Evolutionary conservation across 2,329 filamentous ascomycete genomes (phyloP).

Genomic region (Stenocarpella maydis): DNA sequence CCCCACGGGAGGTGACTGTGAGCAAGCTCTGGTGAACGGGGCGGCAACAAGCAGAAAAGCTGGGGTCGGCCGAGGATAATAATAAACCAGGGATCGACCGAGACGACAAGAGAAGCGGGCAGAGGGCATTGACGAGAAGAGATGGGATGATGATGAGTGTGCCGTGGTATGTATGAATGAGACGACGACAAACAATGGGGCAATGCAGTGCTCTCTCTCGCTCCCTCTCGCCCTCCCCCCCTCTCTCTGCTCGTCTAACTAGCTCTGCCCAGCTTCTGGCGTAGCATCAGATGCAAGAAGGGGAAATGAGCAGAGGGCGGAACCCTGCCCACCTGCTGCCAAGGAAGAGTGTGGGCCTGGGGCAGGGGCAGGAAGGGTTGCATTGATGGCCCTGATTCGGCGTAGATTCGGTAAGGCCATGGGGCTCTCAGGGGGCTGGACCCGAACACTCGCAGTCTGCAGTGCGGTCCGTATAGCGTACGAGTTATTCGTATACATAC

Average conservation of each 20-base stretch:
- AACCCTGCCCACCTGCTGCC: slow-evolving; percentile 19
- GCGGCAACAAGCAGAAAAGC: no score
- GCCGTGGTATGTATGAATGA: not conserved
- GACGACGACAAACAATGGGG: no score
- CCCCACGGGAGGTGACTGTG: no score
- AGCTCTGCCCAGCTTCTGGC: not conserved
- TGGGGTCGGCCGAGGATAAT: slow-evolving; percentile 7
- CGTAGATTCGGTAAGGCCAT: slow-evolving; percentile 19
- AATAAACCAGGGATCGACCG: slow-evolving; percentile 15
- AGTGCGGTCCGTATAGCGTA: no score
- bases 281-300: slow-evolving; percentile 27
- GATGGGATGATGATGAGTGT: slow-evolving; percentile 11
- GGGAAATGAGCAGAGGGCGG: slow-evolving; percentile 24
- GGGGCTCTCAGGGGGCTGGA: slow-evolving; percentile 22
- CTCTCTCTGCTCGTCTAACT: not conserved
- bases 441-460: not conserved
- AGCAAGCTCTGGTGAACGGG: no score
- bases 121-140: not conserved
- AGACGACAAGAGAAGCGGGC: slow-evolving; percentile 16
- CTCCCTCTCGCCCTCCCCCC: not conserved
- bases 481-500: no score
- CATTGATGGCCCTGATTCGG: slow-evolving; percentile 14
- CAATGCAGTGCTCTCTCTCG: no score
- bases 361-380: slow-evolving; percentile 1
- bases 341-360: slow-evolving; percentile 7